A percentile compares a stretch with the other conserved stretches of the same genome.
Conservation (phyloP, 805 yeast species). For the Candida broadrunensis region DNA sequence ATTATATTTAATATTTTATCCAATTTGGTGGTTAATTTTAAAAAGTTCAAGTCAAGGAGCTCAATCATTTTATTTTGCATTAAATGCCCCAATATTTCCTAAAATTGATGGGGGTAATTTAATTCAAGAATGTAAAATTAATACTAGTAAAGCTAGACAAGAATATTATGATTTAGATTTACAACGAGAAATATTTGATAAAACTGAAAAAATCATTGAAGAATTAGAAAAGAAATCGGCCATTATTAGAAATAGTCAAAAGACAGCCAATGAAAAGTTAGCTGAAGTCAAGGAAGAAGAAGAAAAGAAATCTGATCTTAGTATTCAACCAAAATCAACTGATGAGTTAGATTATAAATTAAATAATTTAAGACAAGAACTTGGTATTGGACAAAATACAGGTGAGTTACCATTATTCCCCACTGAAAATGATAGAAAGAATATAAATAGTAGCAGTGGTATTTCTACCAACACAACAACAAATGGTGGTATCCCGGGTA, state of each 20-base stretch:
- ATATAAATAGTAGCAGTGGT: not conserved
- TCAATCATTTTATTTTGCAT: conserved; percentile 68
- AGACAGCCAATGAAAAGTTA: conserved; percentile 17
- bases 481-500: not conserved
- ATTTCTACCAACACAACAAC: not conserved
- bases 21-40: conserved; percentile 77
- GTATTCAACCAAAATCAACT: conserved; percentile 29
- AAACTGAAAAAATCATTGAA: conserved; percentile 57
- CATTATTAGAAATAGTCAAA: conserved; percentile 50
- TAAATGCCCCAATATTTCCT: conserved; percentile 68
- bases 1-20: conserved; percentile 64
- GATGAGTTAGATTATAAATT: conserved; percentile 37
- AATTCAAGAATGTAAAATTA: conserved; percentile 68
- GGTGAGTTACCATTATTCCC: conserved; percentile 27
- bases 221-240: conserved; percentile 72
- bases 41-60: conserved; percentile 78
- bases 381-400: conserved; percentile 3
- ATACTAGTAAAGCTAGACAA: conserved; percentile 48
- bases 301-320: conserved; percentile 20
- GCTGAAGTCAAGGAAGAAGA: conserved; percentile 15
- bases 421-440: conserved; percentile 7
- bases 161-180: conserved; percentile 64
- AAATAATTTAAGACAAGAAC: conserved; percentile 17
- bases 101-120: conserved; percentile 64
- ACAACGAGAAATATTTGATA: conserved; percentile 58